Base-by-base conservation (phyloP, 352 stramenopile genomes). In the Pythium scleroteichum region DNA sequence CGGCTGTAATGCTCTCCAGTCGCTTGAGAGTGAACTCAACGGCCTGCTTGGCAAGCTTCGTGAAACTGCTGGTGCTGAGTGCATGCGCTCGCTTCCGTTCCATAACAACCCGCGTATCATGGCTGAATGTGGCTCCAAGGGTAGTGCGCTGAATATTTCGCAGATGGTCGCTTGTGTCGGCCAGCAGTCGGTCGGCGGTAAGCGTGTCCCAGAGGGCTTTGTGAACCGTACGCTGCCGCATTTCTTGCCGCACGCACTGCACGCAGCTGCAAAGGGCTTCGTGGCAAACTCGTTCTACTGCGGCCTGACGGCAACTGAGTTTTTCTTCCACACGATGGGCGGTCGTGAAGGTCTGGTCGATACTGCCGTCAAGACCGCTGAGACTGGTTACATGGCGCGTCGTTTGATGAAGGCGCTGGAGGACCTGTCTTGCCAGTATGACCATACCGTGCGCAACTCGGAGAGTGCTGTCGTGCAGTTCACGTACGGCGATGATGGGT, bases 301-400 rank as follows among this genome's bases (percentile, higher is more conserved):
- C 29, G 98, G 98, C 29, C 78, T 99, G 47, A 99, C 92, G 16
- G 96, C 98, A 19, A 99, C 96, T 10, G 97, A 99, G 80, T 99
- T 99, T 68, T 99, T 99, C 69, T 99, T 99, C 78, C 98, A 99
- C 76, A 99, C 97, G 0, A 99, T 99, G 97, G 97, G 97, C 53
- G 97, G 97, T 24, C 86, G 97, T 73, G 97, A 99, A 92, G 97
- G 97, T 66, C 78, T 99, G n/a, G 97, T 99, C 29, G 97, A 99
- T 85, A 99, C 97, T 12, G 98, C 98, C 20, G 97, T 99, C 2
- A 99, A 99, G 79, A 99, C 98, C 8, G 97, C 97, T 13, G 97
- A 99, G 76, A 99, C 98, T 12, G 98, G 98, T 1, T 99, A 99
- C 73, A 99, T 99, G 97, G 95, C 97, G 32, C 91, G 98, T 72